Evolutionary conservation across 768 basidiomycete genomes (phyloP).

Genomic region (Rhodotorula toruloides): DNA sequence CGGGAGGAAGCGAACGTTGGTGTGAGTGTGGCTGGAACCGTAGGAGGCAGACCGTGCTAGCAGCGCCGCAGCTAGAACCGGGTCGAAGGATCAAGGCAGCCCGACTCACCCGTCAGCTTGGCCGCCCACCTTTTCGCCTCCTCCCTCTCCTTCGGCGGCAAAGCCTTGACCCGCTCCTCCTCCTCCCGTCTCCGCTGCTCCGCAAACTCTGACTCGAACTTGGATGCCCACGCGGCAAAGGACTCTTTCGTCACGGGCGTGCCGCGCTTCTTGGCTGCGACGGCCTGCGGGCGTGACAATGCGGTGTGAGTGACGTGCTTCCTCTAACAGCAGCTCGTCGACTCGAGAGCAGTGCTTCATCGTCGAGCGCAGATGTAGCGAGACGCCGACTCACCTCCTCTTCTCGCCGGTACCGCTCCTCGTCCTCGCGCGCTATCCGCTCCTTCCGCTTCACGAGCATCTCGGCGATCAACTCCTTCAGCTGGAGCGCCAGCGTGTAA

Average conservation of each 20-base stretch:
- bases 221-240: conserved; percentile 73
- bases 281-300: conserved; percentile 53
- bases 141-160: conserved; percentile 76
- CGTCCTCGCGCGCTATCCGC: conserved; percentile 57
- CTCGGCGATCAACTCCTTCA: conserved; percentile 67
- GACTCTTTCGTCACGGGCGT: conserved; percentile 81
- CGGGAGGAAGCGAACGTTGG: background rate
- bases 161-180: conserved; percentile 65
- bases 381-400: conserved; percentile 61
- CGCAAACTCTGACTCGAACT: conserved; percentile 67
- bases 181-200: conserved; percentile 63
- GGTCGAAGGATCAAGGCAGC: conserved; percentile 1
- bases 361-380: too few species aligned
- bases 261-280: conserved; percentile 72
- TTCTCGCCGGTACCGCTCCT: conserved; percentile 65
- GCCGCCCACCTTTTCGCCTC: conserved; percentile 64
- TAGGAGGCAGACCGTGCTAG: too few species aligned
- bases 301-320: background rate
- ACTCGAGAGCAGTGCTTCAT: too few species aligned
- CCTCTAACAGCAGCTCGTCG: too few species aligned
- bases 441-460: conserved; percentile 62
- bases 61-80: background rate
- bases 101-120: conserved; percentile 62
- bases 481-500: conserved; percentile 80
- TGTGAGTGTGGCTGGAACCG: background rate